A percentile compares a stretch with the other conserved stretches of the same genome.
These are phyloP conservation scores for Theileria sp. DNA, from an alignment of 169 alveolate species.

Conservation along the genomic window DNA sequence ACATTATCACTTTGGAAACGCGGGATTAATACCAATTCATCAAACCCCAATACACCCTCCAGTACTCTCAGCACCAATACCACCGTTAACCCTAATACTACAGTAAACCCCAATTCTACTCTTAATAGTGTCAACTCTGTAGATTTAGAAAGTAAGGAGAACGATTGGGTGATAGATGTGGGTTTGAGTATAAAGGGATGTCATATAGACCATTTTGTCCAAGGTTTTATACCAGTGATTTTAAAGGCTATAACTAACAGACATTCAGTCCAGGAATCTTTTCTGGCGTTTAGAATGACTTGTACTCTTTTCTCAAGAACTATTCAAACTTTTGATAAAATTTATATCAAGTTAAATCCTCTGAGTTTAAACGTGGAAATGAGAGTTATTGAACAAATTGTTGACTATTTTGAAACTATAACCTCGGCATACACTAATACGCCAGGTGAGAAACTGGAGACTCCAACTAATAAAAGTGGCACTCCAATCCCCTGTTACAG, in stretches of 20 bases:
- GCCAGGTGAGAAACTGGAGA: neutral
- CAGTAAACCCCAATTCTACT: too few species aligned
- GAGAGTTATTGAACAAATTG: conserved; percentile 83
- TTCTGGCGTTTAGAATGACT: conserved; percentile 52
- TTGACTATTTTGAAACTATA: conserved; percentile 77
- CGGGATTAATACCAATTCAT: neutral
- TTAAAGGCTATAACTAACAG: conserved; percentile 77
- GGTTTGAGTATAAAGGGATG: conserved; percentile 65
- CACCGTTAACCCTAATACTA: neutral
- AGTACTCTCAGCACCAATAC: neutral
- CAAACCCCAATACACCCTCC: neutral
- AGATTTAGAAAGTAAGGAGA: neutral
- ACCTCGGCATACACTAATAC: conserved; percentile 34
- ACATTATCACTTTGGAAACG: conserved; percentile 17
- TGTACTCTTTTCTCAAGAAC: conserved; percentile 34
- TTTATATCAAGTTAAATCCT: conserved; percentile 77
- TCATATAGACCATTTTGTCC: conserved; percentile 86
- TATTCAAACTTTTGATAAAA: conserved; percentile 77
- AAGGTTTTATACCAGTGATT: conserved; percentile 86
- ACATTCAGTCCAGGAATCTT: conserved; percentile 68
- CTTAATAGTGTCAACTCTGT: neutral
- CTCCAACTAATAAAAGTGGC: conserved; percentile 50
- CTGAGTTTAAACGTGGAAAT: conserved; percentile 83
- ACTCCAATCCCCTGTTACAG: conserved; percentile 70
- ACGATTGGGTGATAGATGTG: conserved; percentile 64